These are phyloP conservation scores for Apiosordaria backusii DNA, from an alignment of 495 filamentous ascomycete genomes.

Conservation along the genomic window DNA sequence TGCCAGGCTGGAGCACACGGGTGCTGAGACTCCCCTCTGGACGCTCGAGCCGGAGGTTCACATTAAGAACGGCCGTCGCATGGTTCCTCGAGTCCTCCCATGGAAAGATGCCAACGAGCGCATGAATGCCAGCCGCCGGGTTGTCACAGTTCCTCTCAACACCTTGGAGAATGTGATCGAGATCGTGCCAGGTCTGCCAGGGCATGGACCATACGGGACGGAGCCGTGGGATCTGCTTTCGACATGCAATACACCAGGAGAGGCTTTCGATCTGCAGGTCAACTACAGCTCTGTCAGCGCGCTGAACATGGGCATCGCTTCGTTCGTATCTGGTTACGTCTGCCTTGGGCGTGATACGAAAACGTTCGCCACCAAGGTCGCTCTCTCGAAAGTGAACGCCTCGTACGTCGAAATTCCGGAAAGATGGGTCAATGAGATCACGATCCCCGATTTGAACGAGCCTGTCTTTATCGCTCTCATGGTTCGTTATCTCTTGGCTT, in stretches of 20 bases:
- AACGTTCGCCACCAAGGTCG: constrained; percentile 26
- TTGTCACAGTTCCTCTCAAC: constrained; percentile 31
- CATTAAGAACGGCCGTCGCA: constrained; percentile 25
- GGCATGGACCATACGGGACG: constrained; percentile 15
- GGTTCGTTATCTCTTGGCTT: constrained; percentile 27
- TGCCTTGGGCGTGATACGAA: constrained; percentile 31
- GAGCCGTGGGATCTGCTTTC: constrained; percentile 5
- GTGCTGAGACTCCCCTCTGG: constrained; percentile 24
- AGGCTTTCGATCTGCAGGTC: constrained; percentile 25
- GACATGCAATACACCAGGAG: neutral
- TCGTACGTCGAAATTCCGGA: constrained; percentile 27
- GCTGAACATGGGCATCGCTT: constrained; percentile 15
- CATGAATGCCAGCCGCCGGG: constrained; percentile 37
- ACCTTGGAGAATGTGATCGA: constrained; percentile 30
- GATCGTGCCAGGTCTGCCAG: constrained; percentile 17
- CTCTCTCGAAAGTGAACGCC: constrained; percentile 30
- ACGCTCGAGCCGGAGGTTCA: constrained; percentile 39
- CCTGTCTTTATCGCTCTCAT: constrained; percentile 18
- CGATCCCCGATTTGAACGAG: neutral
- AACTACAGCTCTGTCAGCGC: constrained; percentile 38
- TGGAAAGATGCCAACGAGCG: constrained; percentile 37
- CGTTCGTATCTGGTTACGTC: constrained; percentile 19
- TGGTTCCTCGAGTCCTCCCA: constrained; percentile 40
- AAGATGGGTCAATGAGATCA: constrained; percentile 3
- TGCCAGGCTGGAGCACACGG: neutral